Conservation (phyloP, 768 basidiomycete genomes). For the Psilocybe azurescens region DNA sequence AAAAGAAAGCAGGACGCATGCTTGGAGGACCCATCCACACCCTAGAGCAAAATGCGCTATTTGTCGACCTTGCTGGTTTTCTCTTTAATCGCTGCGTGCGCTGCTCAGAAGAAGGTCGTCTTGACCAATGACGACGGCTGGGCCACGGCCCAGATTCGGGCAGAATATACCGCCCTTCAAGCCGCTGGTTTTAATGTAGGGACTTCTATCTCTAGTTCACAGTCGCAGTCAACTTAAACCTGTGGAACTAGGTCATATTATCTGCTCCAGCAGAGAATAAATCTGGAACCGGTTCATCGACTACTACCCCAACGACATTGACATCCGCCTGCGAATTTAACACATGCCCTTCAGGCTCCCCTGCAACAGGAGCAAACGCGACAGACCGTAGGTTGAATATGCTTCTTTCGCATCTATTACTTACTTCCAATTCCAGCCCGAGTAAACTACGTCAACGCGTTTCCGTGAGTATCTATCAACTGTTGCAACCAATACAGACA, state of each 20-base stretch:
- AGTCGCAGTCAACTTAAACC: background rate
- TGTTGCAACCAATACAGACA: background rate
- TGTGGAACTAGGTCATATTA: constrained; percentile 42
- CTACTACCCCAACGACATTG: constrained; percentile 37
- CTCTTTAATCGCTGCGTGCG: constrained; percentile 6
- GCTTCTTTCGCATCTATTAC: too few relatives aligned
- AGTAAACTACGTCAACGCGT: constrained; percentile 42
- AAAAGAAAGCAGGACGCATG: background rate
- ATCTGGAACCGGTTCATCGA: constrained; percentile 51
- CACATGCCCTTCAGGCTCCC: constrained; percentile 49
- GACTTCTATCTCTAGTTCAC: background rate
- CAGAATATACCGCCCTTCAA: constrained; percentile 42
- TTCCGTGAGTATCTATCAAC: constrained; percentile 32
- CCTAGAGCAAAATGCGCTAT: constrained; percentile 1
- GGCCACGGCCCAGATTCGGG: constrained; percentile 52
- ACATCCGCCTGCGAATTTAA: constrained; percentile 49
- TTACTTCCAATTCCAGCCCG: constrained; percentile 24
- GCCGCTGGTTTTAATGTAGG: constrained; percentile 44
- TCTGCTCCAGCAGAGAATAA: constrained; percentile 51
- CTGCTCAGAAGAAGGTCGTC: constrained; percentile 26
- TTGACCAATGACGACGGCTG: constrained; percentile 47
- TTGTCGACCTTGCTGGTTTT: constrained; percentile 10
- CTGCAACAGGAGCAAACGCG: constrained; percentile 45
- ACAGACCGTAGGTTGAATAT: constrained; percentile 40
- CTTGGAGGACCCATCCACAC: background rate